phyloP scores from a whole-genome alignment of 1,284 basidiomycete species.

The Cryptococcus floricola region DNA sequence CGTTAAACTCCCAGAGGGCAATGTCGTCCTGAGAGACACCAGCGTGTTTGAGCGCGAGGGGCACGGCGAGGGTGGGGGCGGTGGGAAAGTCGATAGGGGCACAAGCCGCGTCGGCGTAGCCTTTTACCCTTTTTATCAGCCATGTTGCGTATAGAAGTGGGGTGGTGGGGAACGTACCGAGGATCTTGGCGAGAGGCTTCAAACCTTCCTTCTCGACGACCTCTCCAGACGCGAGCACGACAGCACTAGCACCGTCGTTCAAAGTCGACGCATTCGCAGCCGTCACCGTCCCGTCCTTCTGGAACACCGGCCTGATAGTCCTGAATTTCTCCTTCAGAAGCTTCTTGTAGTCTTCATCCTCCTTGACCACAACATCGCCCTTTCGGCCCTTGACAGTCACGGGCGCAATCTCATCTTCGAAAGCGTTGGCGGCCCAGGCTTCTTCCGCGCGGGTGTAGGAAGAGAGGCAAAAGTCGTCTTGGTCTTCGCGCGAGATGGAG shows the following conservation, averaged over 20 bases:
- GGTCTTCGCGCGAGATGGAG: conserved; percentile 75
- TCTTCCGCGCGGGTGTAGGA: conserved; percentile 89
- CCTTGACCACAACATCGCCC: conserved; percentile 79
- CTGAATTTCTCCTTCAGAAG: conserved; percentile 90
- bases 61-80: conserved; percentile 88
- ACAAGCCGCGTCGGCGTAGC: conserved; percentile 93
- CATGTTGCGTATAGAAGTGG: not conserved
- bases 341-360: conserved; percentile 98
- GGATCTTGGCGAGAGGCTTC: conserved; percentile 83
- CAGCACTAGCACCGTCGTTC: conserved; percentile 95
- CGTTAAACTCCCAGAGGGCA: conserved; percentile 93
- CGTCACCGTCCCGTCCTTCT: conserved; percentile 81
- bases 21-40: conserved; percentile 81
- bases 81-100: conserved; percentile 96
- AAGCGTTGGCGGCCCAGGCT: conserved; percentile 82
- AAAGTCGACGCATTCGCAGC: conserved; percentile 94
- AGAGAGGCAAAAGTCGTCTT: conserved; percentile 86
- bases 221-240: conserved; percentile 86
- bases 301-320: conserved; percentile 80
- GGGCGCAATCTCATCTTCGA: conserved; percentile 83
- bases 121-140: conserved; percentile 55
- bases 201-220: conserved; percentile 83
- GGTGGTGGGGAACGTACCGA: conserved; percentile 60
- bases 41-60: conserved; percentile 81
- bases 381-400: conserved; percentile 94